Evolutionary conservation across 2,329 filamentous ascomycete genomes (phyloP), one percentile per base, ranked within the genome.

Genomic region (Gnomoniopsis sp.): DNA sequence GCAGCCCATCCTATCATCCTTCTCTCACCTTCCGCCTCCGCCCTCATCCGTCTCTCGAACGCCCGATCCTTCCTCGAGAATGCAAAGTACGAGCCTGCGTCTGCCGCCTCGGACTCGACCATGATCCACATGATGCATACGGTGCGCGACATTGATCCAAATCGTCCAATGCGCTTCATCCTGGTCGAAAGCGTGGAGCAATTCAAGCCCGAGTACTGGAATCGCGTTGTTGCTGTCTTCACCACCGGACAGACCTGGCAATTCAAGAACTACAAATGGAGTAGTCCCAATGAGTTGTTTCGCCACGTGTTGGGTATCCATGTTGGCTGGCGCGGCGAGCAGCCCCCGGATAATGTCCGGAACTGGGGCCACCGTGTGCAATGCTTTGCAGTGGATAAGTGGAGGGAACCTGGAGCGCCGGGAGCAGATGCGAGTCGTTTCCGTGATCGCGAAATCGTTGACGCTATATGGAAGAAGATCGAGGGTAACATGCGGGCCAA

Each of bases 201-300:
- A 72, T 99, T 99, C 83, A 96, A 96, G 73, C 95, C 95, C 0
- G 93, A 98, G 71, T 97, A 98, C 79, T 99, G 95, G 95, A 88
- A 88, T 68, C 88, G 93, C 53, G 89, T 99, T 7, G 95, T 97
- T 1, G 95, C 90, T 14, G 93, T 99, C 58, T 98, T 99, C 76
- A 99, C 95, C 0, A 99, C 95, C 0, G 95, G 95, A 36, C 95
- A 99, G 77, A 87, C 89, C 11, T 99, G 95, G 95, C 95, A 99
- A 75, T 99, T 99, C 78, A 96, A 97, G 77, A 90, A 87, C 65
- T 99, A 99, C 83, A 96, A 96, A 75, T 99, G 95, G 91, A 88
- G 88, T 65, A 88, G 89, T 57, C 90, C 95, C 0, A 83, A 87
- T 15, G 95, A 98, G 69, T 80, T 99, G 52, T 99, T 99, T 77